These are phyloP conservation scores for Moesziomyces globuligerus DNA, from an alignment of 1,284 basidiomycete species.

Conservation along the genomic window DNA sequence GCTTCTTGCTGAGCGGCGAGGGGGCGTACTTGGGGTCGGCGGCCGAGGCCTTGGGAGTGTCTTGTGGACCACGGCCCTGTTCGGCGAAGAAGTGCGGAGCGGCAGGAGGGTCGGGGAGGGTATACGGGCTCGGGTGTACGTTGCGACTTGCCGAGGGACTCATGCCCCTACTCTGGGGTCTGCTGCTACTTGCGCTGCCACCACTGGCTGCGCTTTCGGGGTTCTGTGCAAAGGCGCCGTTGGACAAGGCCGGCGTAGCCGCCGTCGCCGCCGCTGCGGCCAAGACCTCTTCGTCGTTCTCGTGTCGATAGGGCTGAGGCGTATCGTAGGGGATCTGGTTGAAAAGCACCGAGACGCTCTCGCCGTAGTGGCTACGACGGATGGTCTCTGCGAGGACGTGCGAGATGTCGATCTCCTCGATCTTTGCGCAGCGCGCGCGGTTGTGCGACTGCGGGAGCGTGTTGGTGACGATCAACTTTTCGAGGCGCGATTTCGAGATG, in stretches of 20 bases:
- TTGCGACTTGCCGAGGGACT: slow-evolving; percentile 10
- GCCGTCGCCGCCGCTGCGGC: neutral
- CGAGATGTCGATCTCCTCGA: slow-evolving; percentile 91
- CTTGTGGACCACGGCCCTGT: slow-evolving; percentile 5
- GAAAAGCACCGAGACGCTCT: slow-evolving; percentile 63
- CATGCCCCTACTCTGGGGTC: slow-evolving; percentile 8
- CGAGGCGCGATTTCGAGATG: slow-evolving; percentile 71
- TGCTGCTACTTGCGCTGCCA: neutral
- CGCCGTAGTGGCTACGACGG: slow-evolving; percentile 75
- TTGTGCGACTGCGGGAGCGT: slow-evolving; percentile 91
- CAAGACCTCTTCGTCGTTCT: slow-evolving; percentile 39
- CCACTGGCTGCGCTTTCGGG: neutral
- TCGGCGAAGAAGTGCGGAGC: slow-evolving; percentile 54
- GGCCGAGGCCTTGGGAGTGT: slow-evolving; percentile 28
- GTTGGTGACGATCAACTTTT: slow-evolving; percentile 98
- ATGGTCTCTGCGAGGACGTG: slow-evolving; percentile 97
- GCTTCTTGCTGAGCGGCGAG: slow-evolving; percentile 32
- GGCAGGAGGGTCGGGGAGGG: slow-evolving; percentile 52
- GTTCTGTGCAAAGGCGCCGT: neutral
- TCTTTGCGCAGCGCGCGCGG: slow-evolving; percentile 79
- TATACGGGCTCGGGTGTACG: slow-evolving; percentile 51
- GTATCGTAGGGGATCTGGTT: slow-evolving; percentile 67
- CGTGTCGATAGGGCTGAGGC: slow-evolving; percentile 64
- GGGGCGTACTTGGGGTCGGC: slow-evolving; percentile 15
- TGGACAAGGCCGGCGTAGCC: too few species aligned